Base-by-base conservation (phyloP, 106 monocot genomes). In the Dendrobium officinale region DNA sequence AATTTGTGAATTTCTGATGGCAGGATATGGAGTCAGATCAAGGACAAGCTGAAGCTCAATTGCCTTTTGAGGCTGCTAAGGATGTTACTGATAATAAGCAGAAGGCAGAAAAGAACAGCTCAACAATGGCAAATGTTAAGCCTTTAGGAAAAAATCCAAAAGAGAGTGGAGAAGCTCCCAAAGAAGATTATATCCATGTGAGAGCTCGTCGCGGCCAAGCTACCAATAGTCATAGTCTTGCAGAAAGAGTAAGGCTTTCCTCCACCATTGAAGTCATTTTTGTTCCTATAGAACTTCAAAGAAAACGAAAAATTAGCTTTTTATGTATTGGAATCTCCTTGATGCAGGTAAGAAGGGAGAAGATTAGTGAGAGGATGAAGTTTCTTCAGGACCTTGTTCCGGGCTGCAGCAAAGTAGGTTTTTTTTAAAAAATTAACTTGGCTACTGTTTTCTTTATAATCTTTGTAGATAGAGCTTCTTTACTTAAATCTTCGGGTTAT, bases 341-440 rank as follows among this genome's bases (percentile, higher is more conserved):
- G 6, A 64, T 82, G 42, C 83, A 95, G 95, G 85, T 93, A 49
- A 91, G 95, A 78, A 93, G 95, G 79, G 95, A 95, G 75, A 95
- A 91, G 79, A 95, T 95, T 41, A 95, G 92, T 48, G 91, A 70
- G 61, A 22, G 92, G 68, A 95, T 95, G 95, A 95, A 95, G 75
- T 91, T 88, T 81, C 95, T 95, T 85, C 95, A 95, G 81, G 95
- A 95, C 27, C 90, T 95, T 86, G 95, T 95, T 61, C 37, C 93
- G 55, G 95, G 95, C 74, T 95, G 95, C 80, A 93, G 81, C 77
- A 95, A 95, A 87, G 95, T 95, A 88, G 18, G 82, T 42, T 47
- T 18, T 20, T 20, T 16, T 15, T 0, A 27, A 27, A 48, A 48
- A 51, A 51, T 51, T 11, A 51, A 2, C 13, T 13, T 51, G 1